These are phyloP conservation scores for Pseudogymnoascus verrucosus DNA, from an alignment of 2,329 filamentous ascomycete species.

Conservation along the genomic window DNA sequence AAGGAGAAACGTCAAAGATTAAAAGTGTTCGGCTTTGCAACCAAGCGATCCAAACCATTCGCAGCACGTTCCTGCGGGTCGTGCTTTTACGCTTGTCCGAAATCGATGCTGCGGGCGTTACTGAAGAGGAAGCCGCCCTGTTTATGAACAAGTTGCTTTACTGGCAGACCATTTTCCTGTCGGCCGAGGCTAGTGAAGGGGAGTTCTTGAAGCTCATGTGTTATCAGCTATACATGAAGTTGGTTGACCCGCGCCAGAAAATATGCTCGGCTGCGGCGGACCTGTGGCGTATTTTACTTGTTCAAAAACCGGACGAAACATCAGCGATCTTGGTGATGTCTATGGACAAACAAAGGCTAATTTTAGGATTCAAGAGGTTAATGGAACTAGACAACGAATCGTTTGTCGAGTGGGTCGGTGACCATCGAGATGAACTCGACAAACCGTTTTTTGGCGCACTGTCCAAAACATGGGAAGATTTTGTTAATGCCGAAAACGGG, in stretches of 20 bases:
- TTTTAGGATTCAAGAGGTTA: constrained; percentile 71
- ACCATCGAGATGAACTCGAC: constrained; percentile 71
- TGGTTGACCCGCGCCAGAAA: constrained; percentile 60
- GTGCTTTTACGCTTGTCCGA: constrained; percentile 78
- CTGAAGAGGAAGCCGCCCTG: constrained; percentile 54
- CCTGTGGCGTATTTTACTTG: constrained; percentile 83
- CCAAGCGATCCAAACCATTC: constrained; percentile 69
- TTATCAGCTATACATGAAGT: constrained; percentile 85
- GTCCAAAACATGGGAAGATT: constrained; percentile 80
- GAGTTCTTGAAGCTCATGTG: constrained; percentile 79
- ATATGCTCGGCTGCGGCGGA: constrained; percentile 72
- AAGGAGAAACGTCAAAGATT: constrained; percentile 68
- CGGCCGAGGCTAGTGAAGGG: constrained; percentile 68
- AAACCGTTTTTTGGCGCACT: constrained; percentile 73
- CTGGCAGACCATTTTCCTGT: constrained; percentile 89
- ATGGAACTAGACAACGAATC: constrained; percentile 83
- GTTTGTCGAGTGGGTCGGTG: constrained; percentile 82
- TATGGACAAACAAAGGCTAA: constrained; percentile 62
- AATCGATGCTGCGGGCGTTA: constrained; percentile 57
- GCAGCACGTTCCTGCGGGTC: constrained; percentile 68
- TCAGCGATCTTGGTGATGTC: constrained; percentile 63
- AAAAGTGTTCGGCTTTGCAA: constrained; percentile 90
- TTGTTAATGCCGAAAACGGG: constrained; percentile 73
- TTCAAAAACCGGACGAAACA: constrained; percentile 85
- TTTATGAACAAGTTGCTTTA: constrained; percentile 84